Evolutionary conservation across 257 asterid genomes (phyloP).

Genomic region (Nicotiana tabacum): DNA sequence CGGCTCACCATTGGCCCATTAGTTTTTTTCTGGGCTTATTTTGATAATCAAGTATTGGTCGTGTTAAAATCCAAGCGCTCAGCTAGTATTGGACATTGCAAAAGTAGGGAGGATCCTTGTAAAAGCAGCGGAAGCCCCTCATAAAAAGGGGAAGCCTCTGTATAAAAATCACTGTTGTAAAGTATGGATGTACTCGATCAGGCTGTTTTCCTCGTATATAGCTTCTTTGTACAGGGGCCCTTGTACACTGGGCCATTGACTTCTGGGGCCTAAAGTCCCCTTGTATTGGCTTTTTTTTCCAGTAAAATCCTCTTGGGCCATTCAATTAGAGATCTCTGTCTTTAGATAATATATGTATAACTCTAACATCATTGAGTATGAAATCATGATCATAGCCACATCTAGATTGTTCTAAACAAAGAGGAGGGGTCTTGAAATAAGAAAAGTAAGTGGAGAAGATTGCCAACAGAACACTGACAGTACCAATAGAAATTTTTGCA

Average conservation of each 20-base stretch:
- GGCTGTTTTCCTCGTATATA: not conserved
- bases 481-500: not conserved
- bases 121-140: not conserved
- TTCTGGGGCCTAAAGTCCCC: not conserved
- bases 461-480: not conserved
- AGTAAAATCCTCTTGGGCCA: not conserved
- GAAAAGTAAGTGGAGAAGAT: not conserved
- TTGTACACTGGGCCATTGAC: not conserved
- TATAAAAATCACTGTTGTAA: not conserved
- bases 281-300: not conserved
- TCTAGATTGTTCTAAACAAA: not conserved
- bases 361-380: not conserved
- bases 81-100: not conserved
- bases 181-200: not conserved
- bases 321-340: not conserved
- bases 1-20: not conserved
- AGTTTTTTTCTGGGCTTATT: not conserved
- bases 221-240: not conserved
- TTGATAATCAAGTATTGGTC: not conserved
- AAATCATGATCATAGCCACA: conserved; percentile 1
- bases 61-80: not conserved
- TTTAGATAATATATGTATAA: not conserved
- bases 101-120: not conserved
- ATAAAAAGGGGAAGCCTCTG: not conserved
- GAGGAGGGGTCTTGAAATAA: not conserved